These are phyloP conservation scores for Westerdykella aurantiaca DNA, from an alignment of 2,329 filamentous ascomycete species.

Conservation along the genomic window DNA sequence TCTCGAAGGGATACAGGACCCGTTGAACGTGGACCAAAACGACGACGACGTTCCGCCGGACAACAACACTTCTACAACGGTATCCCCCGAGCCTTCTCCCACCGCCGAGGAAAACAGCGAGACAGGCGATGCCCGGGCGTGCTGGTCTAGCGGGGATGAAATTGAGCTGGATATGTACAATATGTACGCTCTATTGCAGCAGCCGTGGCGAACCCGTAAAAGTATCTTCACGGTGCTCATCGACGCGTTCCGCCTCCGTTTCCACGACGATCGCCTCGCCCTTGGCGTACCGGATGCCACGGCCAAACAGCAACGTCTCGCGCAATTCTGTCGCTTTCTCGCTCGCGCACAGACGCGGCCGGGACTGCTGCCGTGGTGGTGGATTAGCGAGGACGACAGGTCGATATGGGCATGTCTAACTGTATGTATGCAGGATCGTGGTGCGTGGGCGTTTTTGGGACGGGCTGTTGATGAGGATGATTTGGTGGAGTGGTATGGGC, in stretches of 20 bases:
- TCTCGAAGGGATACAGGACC: no score
- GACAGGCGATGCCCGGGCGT: no score
- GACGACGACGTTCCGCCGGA: no score
- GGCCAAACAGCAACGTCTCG: constrained; percentile 9
- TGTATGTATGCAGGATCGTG: constrained; percentile 7
- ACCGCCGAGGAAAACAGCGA: no score
- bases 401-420: constrained; percentile 10
- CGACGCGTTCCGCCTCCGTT: constrained; percentile 24
- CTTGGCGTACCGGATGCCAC: constrained; percentile 13
- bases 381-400: constrained; percentile 12
- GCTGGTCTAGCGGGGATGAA: no score
- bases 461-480: constrained; percentile 11
- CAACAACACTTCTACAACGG: no score
- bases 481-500: constrained; percentile 18
- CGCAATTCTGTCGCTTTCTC: constrained; percentile 18
- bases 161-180: no score
- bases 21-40: no score
- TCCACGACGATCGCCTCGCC: constrained; percentile 15
- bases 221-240: constrained; percentile 26
- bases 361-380: constrained; percentile 21
- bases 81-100: no score
- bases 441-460: constrained; percentile 12
- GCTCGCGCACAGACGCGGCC: constrained; percentile 1
- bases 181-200: no score
- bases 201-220: no score